These are phyloP conservation scores for Tetraselmis striata DNA, from an alignment of 139 green algal genomes.

Conservation along the genomic window DNA sequence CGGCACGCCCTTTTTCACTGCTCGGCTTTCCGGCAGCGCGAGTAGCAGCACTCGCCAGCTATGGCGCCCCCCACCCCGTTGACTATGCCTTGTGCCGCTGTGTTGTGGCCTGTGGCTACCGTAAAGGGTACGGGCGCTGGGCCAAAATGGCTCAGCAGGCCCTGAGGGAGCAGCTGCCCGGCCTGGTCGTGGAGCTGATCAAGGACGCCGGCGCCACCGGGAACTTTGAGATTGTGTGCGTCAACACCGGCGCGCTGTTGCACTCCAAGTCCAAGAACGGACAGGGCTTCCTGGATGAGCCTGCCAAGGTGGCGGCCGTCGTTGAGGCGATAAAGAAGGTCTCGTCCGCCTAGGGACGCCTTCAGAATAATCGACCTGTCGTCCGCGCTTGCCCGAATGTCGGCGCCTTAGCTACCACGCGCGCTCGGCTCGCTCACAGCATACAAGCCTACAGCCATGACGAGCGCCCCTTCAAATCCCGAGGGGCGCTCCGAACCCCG, in stretches of 20 bases:
- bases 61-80: too few relatives aligned
- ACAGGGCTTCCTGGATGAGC: neutral
- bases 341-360: neutral
- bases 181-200: neutral
- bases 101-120: too few relatives aligned
- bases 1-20: too few relatives aligned
- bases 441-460: neutral
- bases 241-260: neutral
- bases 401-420: too few relatives aligned
- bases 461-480: neutral
- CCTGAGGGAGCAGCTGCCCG: neutral
- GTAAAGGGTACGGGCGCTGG: neutral
- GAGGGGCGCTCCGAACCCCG: neutral
- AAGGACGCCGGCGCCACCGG: neutral
- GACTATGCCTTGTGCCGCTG: too few relatives aligned
- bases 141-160: neutral
- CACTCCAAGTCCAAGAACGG: neutral
- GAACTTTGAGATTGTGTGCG: neutral
- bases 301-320: neutral
- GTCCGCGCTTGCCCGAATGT: too few relatives aligned
- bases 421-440: too few relatives aligned
- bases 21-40: too few relatives aligned
- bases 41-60: too few relatives aligned
- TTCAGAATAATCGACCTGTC: too few relatives aligned
- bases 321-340: neutral